Evolutionary conservation across 2,329 filamentous ascomycete genomes (phyloP), one percentile per base, ranked within the genome.

Genomic region (Alternaria sp.): DNA sequence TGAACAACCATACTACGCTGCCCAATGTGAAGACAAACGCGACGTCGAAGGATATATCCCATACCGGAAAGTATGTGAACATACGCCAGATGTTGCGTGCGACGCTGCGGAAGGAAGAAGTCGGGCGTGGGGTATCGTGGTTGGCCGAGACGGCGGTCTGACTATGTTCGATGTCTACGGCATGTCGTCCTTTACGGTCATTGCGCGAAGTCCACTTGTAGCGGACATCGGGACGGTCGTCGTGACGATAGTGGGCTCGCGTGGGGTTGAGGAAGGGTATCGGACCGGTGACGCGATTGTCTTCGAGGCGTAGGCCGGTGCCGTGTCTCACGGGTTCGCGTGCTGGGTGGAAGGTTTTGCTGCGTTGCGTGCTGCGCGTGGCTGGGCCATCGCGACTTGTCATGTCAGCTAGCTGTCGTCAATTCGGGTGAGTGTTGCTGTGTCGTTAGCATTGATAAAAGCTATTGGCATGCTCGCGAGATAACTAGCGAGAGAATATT

Each of bases 21-120:
- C 86, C 86, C 5, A 84, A 62, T 0, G 86, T 87, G 76, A 88
- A 89, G 8, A 84, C 77, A 6, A 80, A 73, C 3, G 86, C 86
- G 8, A 88, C 84, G 6, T 86, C 80, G 67, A 84, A 88, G 1
- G 85, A 87, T 11, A 89, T 78, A 64, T 89, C 86, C 85, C 85
- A 88, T 53, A 85, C 76, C 0, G 86, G 86, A 57, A 79, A 87
- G 50, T 73, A 75, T 7, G 81, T 85, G 59, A 82, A 73, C 84
- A 87, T 88, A 17, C 81, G 80, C 55, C 74, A 65, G 36, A 88
- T 79, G 3, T 79, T 82, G 19, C 67, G 70, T 2, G 72, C 57
- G 7, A 83, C 72, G 5, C 76, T 74, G 25, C 67, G 63, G 3
- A 71, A 58, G 4, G 74, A 75, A 9, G 73, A 73, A 5, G 80